Evolutionary conservation across 768 basidiomycete species (phyloP), one percentile per base, ranked within the genome.

Genomic region (Leucosporidium yakuticum): DNA sequence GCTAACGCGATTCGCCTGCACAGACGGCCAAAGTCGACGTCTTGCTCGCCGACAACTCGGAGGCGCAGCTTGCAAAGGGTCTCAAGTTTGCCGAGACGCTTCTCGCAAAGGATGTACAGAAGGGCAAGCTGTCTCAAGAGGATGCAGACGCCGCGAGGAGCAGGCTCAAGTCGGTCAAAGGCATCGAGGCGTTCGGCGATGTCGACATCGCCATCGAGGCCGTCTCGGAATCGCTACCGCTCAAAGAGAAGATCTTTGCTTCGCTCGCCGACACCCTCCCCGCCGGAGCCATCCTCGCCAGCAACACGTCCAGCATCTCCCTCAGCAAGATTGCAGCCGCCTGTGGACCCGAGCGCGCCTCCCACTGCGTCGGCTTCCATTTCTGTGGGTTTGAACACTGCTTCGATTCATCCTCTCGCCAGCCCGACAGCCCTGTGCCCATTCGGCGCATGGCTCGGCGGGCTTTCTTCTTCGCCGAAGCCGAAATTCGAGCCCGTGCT

Each of bases 171-270:
- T 81, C 87, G 15, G 84, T 90, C 5, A 81, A 83, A n/a, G 72
- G 75, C 15, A 79, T 81, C 9, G 74, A 79, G 31, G 84, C 83
- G 4, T 72, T 90, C 29, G 80, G 86, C 58, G 92, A 93, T 76
- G 88, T 86, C 12, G 92, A 95, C 76, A 87, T 97, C 85, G 89
- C 91, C 54, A 82, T 97, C 58, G 94, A 97, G 85, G 95, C 94
- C 0, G 91, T 89, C 0, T 90, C 91, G 4, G 94, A 98, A 79
- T 85, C 86, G 51, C 80, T 94, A 27, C 77, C 83, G 2, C 79
- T 96, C 36, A 98, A 97, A 79, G 83, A 86, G 73, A 79, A 81
- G 8, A 85, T 98, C 69, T 96, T 98, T 79, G 78, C 82, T 8
- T 80, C 82, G 4, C 83, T 97, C 27, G 84, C 87, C 21, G 83